phyloP scores from a whole-genome alignment of 352 stramenopile genomes.

The Phytophthora pisi region DNA sequence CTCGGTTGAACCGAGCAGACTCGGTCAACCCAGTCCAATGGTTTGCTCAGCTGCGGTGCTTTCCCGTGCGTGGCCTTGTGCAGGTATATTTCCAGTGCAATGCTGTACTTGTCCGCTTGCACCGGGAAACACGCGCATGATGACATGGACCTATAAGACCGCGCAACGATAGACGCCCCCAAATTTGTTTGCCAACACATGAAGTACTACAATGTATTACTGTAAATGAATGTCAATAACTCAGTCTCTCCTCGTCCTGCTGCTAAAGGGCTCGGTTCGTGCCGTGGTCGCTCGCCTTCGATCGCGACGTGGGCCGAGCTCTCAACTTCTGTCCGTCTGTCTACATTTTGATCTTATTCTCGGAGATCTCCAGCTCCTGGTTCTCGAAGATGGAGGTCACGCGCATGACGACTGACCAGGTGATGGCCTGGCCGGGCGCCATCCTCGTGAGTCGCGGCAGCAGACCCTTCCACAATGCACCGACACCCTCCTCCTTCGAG shows the following conservation, averaged over 20 bases:
- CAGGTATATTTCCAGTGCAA: not conserved
- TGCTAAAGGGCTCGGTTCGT: constrained; percentile 18
- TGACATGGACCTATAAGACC: constrained; percentile 3
- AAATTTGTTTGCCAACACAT: constrained; percentile 2
- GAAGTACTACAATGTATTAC: constrained; percentile 31
- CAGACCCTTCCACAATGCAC: constrained; percentile 97
- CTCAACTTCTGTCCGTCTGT: constrained; percentile 10
- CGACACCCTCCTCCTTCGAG: constrained; percentile 93
- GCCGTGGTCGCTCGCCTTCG: constrained; percentile 19
- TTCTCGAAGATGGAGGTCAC: constrained; percentile 91
- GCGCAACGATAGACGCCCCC: no score
- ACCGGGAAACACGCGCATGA: not conserved
- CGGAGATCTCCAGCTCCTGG: constrained; percentile 47
- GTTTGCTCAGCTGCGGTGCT: constrained; percentile 4
- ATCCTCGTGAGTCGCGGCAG: constrained; percentile 95
- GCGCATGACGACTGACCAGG: constrained; percentile 92
- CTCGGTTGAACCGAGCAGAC: not conserved
- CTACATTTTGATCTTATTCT: constrained; percentile 81
- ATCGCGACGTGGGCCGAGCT: constrained; percentile 6
- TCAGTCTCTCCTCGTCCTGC: constrained; percentile 22
- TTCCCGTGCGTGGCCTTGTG: constrained; percentile 9
- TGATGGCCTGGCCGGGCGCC: constrained; percentile 97
- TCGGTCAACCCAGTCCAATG: not conserved
- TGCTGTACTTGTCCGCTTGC: constrained; percentile 1
- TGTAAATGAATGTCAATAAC: constrained; percentile 38